phyloP scores from a whole-genome alignment of 139 green algal species.

The Mychonastes homosphaera region DNA sequence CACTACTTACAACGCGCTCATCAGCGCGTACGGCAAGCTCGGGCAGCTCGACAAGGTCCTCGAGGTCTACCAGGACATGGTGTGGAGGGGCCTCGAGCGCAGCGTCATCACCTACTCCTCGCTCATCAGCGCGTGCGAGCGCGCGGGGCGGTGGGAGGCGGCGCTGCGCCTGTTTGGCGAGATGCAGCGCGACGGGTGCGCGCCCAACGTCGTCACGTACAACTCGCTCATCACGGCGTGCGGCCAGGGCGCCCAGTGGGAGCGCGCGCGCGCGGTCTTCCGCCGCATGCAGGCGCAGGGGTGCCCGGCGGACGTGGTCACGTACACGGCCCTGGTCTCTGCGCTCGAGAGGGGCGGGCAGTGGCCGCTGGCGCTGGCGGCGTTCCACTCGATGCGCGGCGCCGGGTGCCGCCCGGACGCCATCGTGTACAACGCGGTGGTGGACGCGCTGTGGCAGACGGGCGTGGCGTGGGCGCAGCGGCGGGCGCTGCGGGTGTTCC shows the following conservation, averaged over 20 bases:
- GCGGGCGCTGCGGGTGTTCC: conserved; percentile 40
- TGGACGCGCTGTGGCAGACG: conserved; percentile 74
- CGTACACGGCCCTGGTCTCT: conserved; percentile 73
- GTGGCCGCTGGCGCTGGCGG: conserved; percentile 47
- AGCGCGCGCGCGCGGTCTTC: conserved; percentile 60
- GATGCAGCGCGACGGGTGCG: conserved; percentile 62
- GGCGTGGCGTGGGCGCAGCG: conserved; percentile 62
- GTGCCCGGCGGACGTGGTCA: conserved; percentile 73
- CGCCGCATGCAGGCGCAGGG: conserved; percentile 56
- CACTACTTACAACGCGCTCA: conserved; percentile 65
- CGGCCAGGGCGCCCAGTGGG: conserved; percentile 51
- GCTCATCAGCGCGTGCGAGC: conserved; percentile 69
- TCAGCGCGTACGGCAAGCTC: conserved; percentile 50
- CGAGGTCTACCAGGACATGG: conserved; percentile 59
- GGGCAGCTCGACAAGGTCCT: conserved; percentile 44
- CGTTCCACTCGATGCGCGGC: conserved; percentile 47
- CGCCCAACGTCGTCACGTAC: conserved; percentile 62
- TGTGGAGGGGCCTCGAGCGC: conserved; percentile 37
- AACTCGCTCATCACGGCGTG: conserved; percentile 73
- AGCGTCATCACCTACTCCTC: conserved; percentile 73
- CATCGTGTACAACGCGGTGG: conserved; percentile 80
- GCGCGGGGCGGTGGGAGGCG: conserved; percentile 66
- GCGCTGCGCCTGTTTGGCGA: conserved; percentile 71
- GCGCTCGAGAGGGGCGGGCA: conserved; percentile 59
- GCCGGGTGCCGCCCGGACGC: conserved; percentile 51